Evolutionary conservation across 176 grass and related monocot genomes (phyloP), one percentile per base, ranked within the genome.

Genomic region (Hordeum marinum): DNA sequence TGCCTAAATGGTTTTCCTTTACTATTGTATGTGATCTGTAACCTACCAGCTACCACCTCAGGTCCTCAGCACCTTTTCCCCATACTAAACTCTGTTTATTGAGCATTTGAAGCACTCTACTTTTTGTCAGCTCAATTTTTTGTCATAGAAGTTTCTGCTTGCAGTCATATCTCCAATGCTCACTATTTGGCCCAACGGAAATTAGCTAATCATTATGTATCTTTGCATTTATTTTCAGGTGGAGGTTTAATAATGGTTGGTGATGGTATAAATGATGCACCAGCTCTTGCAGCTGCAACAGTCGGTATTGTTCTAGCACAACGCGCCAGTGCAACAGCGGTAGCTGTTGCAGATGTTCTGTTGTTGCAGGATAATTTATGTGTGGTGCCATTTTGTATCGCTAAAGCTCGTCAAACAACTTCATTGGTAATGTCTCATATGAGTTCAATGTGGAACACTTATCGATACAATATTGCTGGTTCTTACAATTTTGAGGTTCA

Each of bases 251-350:
- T 98, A 89, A 98, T 98, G 96, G 96, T 98, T 8, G 96, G 96
- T 72, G 96, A 98, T 89, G 96, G 96, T 77, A 98, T 98, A 86
- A 98, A 98, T 87, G 96, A 98, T 83, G 96, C 96, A 9, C 96
- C 96, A 77, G 96, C 93, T 58, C 93, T 98, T 58, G 96, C 96
- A 42, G 96, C 96, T 83, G 87, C 96, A 83, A 98, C 96, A 45
- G 93, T 95, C 0, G 96, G 96, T 86, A 93, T 98, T 7, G 96
- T 98, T 83, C 86, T 98, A 74, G 96, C 96, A 21, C 96, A 92
- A 71, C 87, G 96, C 24, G 96, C 96, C 35, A 98, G 96, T 89
- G 96, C 87, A 59, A 98, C 96, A 71, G 96, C 96, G 77, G 89
- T 93, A 79, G 93, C 91, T 20, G 96, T 98, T 45, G 96, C 96